Evolutionary conservation across 1,284 basidiomycete species (phyloP), one percentile per base, ranked within the genome.

Genomic region (Neolentinus lepideus): DNA sequence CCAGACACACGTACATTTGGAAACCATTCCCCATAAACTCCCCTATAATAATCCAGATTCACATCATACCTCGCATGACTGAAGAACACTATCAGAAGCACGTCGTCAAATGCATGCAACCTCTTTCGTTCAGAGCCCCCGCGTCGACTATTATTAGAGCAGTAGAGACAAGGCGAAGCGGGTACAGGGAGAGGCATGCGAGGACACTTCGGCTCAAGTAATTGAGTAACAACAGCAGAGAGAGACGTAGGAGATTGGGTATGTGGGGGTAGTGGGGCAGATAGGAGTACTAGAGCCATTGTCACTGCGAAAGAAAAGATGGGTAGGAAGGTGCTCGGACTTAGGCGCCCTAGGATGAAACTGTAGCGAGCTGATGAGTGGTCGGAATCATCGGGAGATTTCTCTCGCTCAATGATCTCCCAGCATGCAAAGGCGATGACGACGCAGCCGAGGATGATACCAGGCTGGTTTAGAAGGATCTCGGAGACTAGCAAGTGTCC

Each of bases 81-180:
- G 59, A 78, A 78, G 64, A 79, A 80, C 3, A 78, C 75, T 48
- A 79, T 62, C 29, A 78, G 63, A 14, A 80, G 64, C 21, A 78
- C 59, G 50, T 77, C 64, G 58, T 71, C 70, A 57, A 80, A 79
- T 11, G 66, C 63, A 50, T 67, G 66, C 27, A 50, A 25, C 24
- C 27, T 21, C 47, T 50, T 74, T 73, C 16, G 48, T 58, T 29
- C 66, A 60, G 12, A 61, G 50, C 36, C 57, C 57, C 9, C 57
- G 14, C 24, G 38, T 36, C 31, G 4, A 57, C 6, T 54, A 57
- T 6, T 54, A 48, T 24, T 52, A 43, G 31, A 64, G 59, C 2
- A 53, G 59, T 14, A 67, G 56, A 25, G 66, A 60, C 33, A 43
- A 57, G 3, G 55, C 55, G 1, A 55, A 47, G 45, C 36, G 25